Conservation (phyloP, 129 eudicot species). For the carrot (Daucus carota) region DNA sequence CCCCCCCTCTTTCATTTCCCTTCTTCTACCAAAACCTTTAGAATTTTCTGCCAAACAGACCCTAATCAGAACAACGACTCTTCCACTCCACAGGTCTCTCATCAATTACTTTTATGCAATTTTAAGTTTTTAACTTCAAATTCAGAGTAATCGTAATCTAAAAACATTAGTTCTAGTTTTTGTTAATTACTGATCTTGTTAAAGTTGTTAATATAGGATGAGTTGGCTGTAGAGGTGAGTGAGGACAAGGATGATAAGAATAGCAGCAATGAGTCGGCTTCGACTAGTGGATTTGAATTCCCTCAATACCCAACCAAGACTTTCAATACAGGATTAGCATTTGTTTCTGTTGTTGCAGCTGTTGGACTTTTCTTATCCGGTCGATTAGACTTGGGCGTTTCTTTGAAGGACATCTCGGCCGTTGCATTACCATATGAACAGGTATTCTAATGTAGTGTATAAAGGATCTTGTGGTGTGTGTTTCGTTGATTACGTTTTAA, state of each 20-base stretch:
- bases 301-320: constrained; percentile 23
- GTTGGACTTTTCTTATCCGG: constrained; percentile 66
- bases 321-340: constrained; percentile 53
- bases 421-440: constrained; percentile 82
- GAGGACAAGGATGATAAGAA: not conserved
- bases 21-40: not conserved
- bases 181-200: no score
- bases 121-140: not conserved
- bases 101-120: not conserved
- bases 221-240: not conserved
- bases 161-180: not conserved
- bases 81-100: not conserved
- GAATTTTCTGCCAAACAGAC: not conserved
- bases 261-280: not conserved
- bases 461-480: not conserved
- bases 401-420: constrained; percentile 83
- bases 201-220: not conserved
- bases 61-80: not conserved
- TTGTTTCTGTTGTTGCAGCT: constrained; percentile 66
- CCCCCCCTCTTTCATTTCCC: not conserved
- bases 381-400: constrained; percentile 85
- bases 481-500: not conserved
- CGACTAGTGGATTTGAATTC: not conserved
- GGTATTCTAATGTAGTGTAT: constrained; percentile 31
- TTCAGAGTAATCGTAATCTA: not conserved